Percentiles rank a stretch among this genome's conserved stretches.
phyloP scores from a whole-genome alignment of 768 basidiomycete genomes.

The Hemileccinum rubropunctum region DNA sequence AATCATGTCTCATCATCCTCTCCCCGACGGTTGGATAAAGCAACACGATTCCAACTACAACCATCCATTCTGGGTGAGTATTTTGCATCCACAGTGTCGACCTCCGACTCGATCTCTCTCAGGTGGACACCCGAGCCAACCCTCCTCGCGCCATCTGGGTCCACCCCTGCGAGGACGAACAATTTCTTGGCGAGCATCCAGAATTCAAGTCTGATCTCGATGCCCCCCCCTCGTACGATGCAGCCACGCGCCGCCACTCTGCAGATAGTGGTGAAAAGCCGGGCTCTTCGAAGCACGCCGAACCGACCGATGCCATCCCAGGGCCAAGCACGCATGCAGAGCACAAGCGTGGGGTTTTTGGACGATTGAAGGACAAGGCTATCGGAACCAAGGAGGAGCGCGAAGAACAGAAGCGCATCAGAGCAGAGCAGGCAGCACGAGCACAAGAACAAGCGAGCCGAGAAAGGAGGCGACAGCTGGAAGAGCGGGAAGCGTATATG shows the following conservation, averaged over 20 bases:
- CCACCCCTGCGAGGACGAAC: slow-evolving; percentile 69
- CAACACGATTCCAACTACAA: slow-evolving; percentile 42
- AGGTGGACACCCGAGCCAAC: slow-evolving; percentile 62
- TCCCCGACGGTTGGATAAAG: slow-evolving; percentile 59
- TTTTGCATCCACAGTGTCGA: too few relatives aligned
- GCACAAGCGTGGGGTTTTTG: slow-evolving; percentile 53
- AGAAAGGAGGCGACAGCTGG: slow-evolving; percentile 18
- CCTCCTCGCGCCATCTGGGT: slow-evolving; percentile 71
- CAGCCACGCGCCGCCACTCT: slow-evolving; percentile 28
- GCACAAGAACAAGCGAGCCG: slow-evolving; percentile 19
- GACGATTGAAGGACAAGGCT: slow-evolving; percentile 60
- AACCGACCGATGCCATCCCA: not conserved
- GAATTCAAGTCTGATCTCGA: slow-evolving; percentile 33
- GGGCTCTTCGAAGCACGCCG: not conserved
- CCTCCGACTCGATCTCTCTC: not conserved
- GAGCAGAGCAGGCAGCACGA: slow-evolving; percentile 30
- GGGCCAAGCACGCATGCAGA: slow-evolving; percentile 9
- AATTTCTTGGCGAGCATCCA: slow-evolving; percentile 57
- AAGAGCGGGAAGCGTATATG: slow-evolving; percentile 35
- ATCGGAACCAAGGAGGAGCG: slow-evolving; percentile 66
- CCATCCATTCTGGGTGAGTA: slow-evolving; percentile 49
- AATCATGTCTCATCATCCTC: slow-evolving; percentile 31
- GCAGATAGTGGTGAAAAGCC: slow-evolving; percentile 16
- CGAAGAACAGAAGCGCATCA: slow-evolving; percentile 39
- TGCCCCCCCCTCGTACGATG: slow-evolving; percentile 30